Percentiles rank a stretch among this genome's conserved stretches.
Conservation (phyloP, 2,329 filamentous ascomycete species). For the Mycosphaerella sp. region DNA sequence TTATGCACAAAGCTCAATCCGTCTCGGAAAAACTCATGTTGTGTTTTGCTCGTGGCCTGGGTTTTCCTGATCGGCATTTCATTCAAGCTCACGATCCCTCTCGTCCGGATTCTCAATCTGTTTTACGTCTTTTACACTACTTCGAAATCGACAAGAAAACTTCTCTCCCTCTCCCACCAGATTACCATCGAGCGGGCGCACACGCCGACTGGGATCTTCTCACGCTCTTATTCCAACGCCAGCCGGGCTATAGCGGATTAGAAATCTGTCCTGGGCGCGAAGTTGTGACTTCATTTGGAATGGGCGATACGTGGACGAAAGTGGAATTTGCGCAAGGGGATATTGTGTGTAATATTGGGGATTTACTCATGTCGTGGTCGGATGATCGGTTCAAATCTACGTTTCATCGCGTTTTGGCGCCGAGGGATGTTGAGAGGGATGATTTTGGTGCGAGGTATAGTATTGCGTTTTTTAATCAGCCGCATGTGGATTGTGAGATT, state of each 20-base stretch:
- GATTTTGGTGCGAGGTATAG: constrained; percentile 57
- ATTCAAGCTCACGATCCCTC: constrained; percentile 48
- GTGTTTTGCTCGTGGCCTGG: constrained; percentile 53
- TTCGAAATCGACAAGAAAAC: constrained; percentile 30
- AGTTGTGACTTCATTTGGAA: constrained; percentile 52
- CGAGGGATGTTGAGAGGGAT: constrained; percentile 44
- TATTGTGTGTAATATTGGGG: constrained; percentile 61
- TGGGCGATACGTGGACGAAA: constrained; percentile 57
- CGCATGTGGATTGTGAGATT: constrained; percentile 51
- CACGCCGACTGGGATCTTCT: constrained; percentile 60
- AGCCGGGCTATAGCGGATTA: constrained; percentile 52
- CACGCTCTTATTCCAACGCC: constrained; percentile 56
- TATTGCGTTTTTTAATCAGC: constrained; percentile 62
- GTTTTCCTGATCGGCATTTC: constrained; percentile 53
- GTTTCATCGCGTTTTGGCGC: constrained; percentile 58
- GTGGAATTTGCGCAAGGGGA: constrained; percentile 50
- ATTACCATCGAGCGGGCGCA: constrained; percentile 54
- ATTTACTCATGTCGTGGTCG: constrained; percentile 60
- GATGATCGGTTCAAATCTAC: constrained; percentile 63
- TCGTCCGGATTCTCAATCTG: constrained; percentile 49
- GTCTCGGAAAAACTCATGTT: constrained; percentile 53
- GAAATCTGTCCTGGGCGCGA: constrained; percentile 61
- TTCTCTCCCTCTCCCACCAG: constrained; percentile 33
- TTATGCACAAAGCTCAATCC: constrained; percentile 50
- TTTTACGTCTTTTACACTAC: constrained; percentile 53